Conservation (phyloP, 352 stramenopile species). For the Globisporangium rhizosaccharum region DNA sequence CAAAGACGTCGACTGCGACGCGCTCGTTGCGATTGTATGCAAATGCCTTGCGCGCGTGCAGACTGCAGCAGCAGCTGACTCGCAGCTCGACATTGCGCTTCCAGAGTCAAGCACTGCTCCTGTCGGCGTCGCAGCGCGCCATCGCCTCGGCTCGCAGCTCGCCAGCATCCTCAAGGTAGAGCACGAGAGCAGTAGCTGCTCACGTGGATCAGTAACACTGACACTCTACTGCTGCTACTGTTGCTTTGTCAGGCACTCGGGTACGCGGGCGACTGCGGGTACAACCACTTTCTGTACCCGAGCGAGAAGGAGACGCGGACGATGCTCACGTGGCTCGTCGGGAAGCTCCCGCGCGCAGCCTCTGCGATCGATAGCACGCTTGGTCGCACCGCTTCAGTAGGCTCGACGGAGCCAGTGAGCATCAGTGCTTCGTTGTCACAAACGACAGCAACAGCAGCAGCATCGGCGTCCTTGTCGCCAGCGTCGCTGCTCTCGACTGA, state of each 20-base stretch:
- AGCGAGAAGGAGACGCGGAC: constrained; percentile 74
- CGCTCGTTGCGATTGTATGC: constrained; percentile 41
- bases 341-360: constrained; percentile 51
- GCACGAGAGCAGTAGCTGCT: background rate
- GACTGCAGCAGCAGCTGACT: constrained; percentile 6
- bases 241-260: constrained; percentile 47
- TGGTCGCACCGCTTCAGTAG: background rate
- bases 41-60: constrained; percentile 39
- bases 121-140: constrained; percentile 57
- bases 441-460: constrained; percentile 4
- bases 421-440: constrained; percentile 2
- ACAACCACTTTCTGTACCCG: constrained; percentile 88
- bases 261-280: constrained; percentile 80
- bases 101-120: constrained; percentile 19
- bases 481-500: constrained; percentile 1
- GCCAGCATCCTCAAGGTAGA: constrained; percentile 69
- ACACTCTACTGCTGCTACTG: background rate
- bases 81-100: constrained; percentile 22
- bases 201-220: background rate
- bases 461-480: background rate
- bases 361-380: background rate
- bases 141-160: constrained; percentile 70
- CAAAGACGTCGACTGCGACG: constrained; percentile 33
- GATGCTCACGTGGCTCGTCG: constrained; percentile 79
- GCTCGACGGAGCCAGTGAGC: constrained; percentile 1